These are phyloP conservation scores for Ceratocystiopsis sp. DNA, from an alignment of 2,329 filamentous ascomycete species.

Conservation along the genomic window DNA sequence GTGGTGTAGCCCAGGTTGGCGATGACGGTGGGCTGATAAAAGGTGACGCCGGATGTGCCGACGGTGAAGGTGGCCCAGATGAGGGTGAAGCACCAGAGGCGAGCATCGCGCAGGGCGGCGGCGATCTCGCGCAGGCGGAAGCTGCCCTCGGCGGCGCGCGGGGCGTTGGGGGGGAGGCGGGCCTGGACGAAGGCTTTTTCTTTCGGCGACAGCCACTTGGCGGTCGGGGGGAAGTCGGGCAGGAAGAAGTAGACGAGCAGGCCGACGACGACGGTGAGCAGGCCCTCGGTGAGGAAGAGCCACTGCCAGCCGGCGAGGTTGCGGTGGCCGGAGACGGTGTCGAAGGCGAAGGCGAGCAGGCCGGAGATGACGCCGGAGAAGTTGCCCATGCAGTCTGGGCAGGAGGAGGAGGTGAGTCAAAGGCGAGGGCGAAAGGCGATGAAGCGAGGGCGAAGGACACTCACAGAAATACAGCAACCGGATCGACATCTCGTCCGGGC, in stretches of 20 bases:
- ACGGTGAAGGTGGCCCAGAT: slow-evolving; percentile 30
- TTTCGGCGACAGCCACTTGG: slow-evolving; percentile 25
- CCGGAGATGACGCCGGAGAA: slow-evolving; percentile 23
- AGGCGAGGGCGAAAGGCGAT: too few species aligned
- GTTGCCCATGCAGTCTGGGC: slow-evolving; percentile 23
- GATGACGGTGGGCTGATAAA: slow-evolving; percentile 25
- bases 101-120: slow-evolving; percentile 20
- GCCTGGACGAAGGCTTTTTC: slow-evolving; percentile 32
- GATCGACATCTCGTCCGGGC: slow-evolving; percentile 28
- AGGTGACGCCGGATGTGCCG: slow-evolving; percentile 24
- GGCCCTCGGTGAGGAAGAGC: slow-evolving; percentile 26
- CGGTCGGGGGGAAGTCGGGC: slow-evolving; percentile 30
- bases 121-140: slow-evolving; percentile 23
- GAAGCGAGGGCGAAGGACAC: too few species aligned
- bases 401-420: slow-evolving; percentile 1
- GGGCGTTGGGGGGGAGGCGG: slow-evolving; percentile 25
- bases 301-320: slow-evolving; percentile 20
- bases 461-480: slow-evolving; percentile 27
- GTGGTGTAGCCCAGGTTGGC: slow-evolving; percentile 18
- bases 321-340: slow-evolving; percentile 18
- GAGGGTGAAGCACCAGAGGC: slow-evolving; percentile 28
- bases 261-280: slow-evolving; percentile 28
- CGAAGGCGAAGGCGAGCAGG: slow-evolving; percentile 26
- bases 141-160: slow-evolving; percentile 22
- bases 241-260: slow-evolving; percentile 32